phyloP scores from a whole-genome alignment of 1,284 basidiomycete genomes.

The Cryptococcus depauperatus region DNA sequence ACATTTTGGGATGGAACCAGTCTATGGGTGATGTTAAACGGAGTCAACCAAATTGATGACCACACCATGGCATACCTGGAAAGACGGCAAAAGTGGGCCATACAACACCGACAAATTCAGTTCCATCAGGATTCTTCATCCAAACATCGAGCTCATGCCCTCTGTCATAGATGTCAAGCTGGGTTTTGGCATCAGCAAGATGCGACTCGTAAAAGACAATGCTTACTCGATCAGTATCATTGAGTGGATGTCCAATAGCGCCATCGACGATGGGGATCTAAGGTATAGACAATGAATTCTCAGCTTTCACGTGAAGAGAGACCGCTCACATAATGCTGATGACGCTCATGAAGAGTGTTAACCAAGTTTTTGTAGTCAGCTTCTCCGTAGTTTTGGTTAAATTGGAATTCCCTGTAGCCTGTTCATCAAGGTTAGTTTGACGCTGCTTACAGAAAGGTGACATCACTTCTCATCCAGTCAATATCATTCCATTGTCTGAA shows the following conservation, averaged over 20 bases:
- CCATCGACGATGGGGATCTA: conserved; percentile 33
- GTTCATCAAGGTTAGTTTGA: neutral
- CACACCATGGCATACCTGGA: conserved; percentile 40
- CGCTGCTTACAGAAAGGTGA: too few relatives aligned
- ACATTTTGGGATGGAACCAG: conserved; percentile 58
- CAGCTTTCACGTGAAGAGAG: conserved; percentile 30
- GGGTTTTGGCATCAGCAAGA: neutral
- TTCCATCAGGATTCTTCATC: conserved; percentile 58
- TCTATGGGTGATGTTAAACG: conserved; percentile 38
- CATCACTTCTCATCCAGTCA: conserved; percentile 49
- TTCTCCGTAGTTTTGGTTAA: conserved; percentile 19
- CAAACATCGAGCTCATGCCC: conserved; percentile 54
- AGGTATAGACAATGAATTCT: conserved; percentile 11
- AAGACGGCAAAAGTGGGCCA: conserved; percentile 48
- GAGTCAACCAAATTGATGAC: too few relatives aligned
- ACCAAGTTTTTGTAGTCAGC: conserved; percentile 55
- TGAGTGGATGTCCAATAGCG: conserved; percentile 19
- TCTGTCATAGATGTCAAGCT: conserved; percentile 54
- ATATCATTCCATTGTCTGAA: conserved; percentile 29
- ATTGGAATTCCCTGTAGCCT: conserved; percentile 26
- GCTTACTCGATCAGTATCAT: conserved; percentile 31
- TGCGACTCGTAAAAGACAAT: neutral
- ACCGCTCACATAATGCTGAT: conserved; percentile 50
- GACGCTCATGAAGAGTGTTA: conserved; percentile 51
- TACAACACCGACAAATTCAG: conserved; percentile 55